These are phyloP conservation scores for Corrigiola litoralis DNA, from an alignment of 179 eudicot species.

Conservation along the genomic window DNA sequence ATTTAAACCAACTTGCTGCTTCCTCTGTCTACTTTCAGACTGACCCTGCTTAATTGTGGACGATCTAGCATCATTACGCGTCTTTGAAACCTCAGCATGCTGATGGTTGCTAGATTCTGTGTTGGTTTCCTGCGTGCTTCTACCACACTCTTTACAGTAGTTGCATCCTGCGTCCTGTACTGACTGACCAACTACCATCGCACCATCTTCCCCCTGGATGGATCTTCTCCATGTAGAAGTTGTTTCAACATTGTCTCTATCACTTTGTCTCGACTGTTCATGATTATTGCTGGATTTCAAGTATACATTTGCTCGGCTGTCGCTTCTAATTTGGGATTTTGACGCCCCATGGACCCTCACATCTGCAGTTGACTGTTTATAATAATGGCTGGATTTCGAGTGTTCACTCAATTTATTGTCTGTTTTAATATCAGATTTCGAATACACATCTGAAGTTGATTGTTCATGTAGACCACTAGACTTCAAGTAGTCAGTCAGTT, in stretches of 20 bases:
- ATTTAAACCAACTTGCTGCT: conserved; percentile 30
- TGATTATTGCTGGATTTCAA: conserved; percentile 33
- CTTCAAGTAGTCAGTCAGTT: conserved; percentile 19
- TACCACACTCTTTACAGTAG: conserved; percentile 34
- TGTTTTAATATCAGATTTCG: not conserved
- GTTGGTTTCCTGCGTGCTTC: conserved; percentile 24
- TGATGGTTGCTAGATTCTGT: conserved; percentile 23
- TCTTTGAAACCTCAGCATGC: conserved; percentile 30
- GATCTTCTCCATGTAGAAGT: conserved; percentile 24
- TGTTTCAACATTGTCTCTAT: conserved; percentile 21
- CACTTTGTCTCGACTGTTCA: conserved; percentile 29
- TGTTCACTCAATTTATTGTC: conserved; percentile 3
- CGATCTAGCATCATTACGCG: conserved; percentile 21
- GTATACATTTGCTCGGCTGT: conserved; percentile 20
- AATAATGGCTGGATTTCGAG: conserved; percentile 12
- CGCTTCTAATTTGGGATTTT: conserved; percentile 25
- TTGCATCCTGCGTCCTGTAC: conserved; percentile 29
- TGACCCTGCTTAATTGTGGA: conserved; percentile 19
- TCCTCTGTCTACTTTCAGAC: conserved; percentile 34
- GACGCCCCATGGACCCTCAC: conserved; percentile 28
- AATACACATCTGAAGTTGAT: conserved; percentile 3
- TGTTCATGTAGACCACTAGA: conserved; percentile 37
- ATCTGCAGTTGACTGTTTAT: conserved; percentile 26
- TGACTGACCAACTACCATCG: conserved; percentile 18
- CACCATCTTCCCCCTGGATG: conserved; percentile 21